These are phyloP conservation scores for Dissoconium aciculare DNA, from an alignment of 2,329 filamentous ascomycete genomes.

Conservation along the genomic window DNA sequence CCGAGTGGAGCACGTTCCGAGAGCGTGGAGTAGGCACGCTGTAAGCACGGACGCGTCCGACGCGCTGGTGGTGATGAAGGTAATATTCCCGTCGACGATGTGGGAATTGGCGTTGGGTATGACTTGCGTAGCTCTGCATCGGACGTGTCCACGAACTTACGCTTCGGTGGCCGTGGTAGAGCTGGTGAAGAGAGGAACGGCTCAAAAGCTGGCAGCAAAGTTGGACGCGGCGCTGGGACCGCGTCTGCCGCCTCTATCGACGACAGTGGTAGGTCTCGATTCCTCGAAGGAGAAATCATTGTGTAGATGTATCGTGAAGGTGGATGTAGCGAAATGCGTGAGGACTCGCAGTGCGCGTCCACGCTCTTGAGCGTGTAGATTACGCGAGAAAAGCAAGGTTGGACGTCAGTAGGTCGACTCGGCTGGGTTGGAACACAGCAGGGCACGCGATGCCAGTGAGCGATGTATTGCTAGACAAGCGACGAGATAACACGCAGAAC, in stretches of 20 bases:
- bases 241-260: slow-evolving; percentile 10
- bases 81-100: slow-evolving; percentile 81
- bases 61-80: slow-evolving; percentile 64
- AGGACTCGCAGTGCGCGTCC: not conserved
- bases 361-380: not conserved
- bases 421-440: too few species aligned
- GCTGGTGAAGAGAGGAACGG: slow-evolving; percentile 62
- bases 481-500: too few species aligned
- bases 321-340: slow-evolving; percentile 3
- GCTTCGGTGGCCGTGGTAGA: slow-evolving; percentile 53
- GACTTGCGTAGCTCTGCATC: slow-evolving; percentile 34
- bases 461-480: too few species aligned
- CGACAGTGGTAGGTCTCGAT: slow-evolving; percentile 9
- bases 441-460: too few species aligned
- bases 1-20: slow-evolving; percentile 74
- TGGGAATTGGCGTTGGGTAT: slow-evolving; percentile 88
- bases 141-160: slow-evolving; percentile 41
- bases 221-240: slow-evolving; percentile 31
- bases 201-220: slow-evolving; percentile 65
- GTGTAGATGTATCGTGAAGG: slow-evolving; percentile 1
- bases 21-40: slow-evolving; percentile 47
- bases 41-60: slow-evolving; percentile 35
- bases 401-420: too few species aligned
- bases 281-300: slow-evolving; percentile 1
- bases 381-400: not conserved